Evolutionary conservation across 495 filamentous ascomycete species (phyloP).

Genomic region (Podospora didyma): DNA sequence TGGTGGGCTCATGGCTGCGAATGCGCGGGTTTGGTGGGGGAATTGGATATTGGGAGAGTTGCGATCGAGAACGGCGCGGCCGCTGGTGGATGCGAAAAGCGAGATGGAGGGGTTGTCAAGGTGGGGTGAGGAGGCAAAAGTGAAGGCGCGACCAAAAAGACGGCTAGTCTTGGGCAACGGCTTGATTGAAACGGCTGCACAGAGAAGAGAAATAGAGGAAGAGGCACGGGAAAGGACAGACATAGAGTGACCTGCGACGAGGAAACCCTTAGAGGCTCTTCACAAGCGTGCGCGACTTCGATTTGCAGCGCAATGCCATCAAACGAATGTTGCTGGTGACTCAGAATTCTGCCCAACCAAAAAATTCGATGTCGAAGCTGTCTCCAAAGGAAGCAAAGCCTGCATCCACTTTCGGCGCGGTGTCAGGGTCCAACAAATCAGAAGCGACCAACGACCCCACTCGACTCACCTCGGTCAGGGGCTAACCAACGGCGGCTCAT

Average conservation of each 20-base stretch:
- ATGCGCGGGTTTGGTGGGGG: conserved; percentile 16
- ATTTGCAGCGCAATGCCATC: not conserved
- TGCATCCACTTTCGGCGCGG: too few species aligned
- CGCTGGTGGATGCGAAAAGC: conserved; percentile 15
- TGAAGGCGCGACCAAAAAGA: conserved; percentile 4
- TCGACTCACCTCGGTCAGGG: too few species aligned
- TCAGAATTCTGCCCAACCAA: conserved; percentile 9
- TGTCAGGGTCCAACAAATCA: not conserved
- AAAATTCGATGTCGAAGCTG: not conserved
- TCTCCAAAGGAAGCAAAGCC: not conserved
- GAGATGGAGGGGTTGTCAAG: conserved; percentile 9
- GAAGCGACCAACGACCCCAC: not conserved
- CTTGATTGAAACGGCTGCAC: conserved; percentile 3
- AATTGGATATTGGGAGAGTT: conserved; percentile 6
- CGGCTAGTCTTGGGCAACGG: conserved; percentile 13
- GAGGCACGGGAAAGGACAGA: conserved; percentile 12
- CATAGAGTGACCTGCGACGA: conserved; percentile 10
- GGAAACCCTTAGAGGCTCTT: not conserved
- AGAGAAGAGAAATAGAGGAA: conserved; percentile 21
- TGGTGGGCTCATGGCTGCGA: conserved; percentile 22
- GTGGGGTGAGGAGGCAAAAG: not conserved
- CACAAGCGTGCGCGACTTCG: not conserved
- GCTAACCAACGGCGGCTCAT: too few species aligned
- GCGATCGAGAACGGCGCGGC: conserved; percentile 7
- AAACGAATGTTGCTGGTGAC: not conserved